Evolutionary conservation across 2,329 filamentous ascomycete species (phyloP), one percentile per base, ranked within the genome.

Genomic region (Penicillium sp.): DNA sequence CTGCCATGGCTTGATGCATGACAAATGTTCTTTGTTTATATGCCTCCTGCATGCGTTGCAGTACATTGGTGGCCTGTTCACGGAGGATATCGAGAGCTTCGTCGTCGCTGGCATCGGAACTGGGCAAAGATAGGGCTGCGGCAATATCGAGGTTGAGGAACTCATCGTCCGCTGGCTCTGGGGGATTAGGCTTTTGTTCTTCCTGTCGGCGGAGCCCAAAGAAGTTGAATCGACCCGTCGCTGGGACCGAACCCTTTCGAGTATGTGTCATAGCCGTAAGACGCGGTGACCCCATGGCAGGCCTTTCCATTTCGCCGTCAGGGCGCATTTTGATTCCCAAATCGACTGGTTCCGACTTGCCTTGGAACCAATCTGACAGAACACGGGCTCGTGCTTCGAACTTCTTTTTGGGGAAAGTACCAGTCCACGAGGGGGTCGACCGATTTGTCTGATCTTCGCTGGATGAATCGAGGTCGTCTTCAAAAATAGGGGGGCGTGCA

Each of bases 81-180:
- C 84, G 80, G 13, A 88, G 78, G 54, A 81, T 79, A 65, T 85
- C 80, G 72, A 86, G 83, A 1, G 83, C 80, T 43, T 81, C 79
- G 5, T 83, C 81, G 2, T 78, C 78, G 19, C 80, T 75, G 59
- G 82, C 77, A 14, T 77, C 70, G 1, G 78, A 75, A 2, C 80
- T 80, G 35, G 80, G 72, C 6, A 84, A 82, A 62, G 84, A 85
- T 42, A 87, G 78, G 6, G 81, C 75, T 27, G 78, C 75, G 35
- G 76, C 73, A 62, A 87, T 80, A 68, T 85, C 82, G 44, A 87
- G 69, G 54, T 79, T 81, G 8, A 83, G 70, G 25, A 87, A 72
- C 55, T 83, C 80, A 64, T 87, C 84, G 39, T 74, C 69, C n/a
- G 80, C 72, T 9, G 72, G 74, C 54, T 73, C 74, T 7, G 72